Percentiles rank a stretch among this genome's conserved stretches.
These are phyloP conservation scores for Podospora appendiculata DNA, from an alignment of 495 filamentous ascomycete genomes.

Conservation along the genomic window DNA sequence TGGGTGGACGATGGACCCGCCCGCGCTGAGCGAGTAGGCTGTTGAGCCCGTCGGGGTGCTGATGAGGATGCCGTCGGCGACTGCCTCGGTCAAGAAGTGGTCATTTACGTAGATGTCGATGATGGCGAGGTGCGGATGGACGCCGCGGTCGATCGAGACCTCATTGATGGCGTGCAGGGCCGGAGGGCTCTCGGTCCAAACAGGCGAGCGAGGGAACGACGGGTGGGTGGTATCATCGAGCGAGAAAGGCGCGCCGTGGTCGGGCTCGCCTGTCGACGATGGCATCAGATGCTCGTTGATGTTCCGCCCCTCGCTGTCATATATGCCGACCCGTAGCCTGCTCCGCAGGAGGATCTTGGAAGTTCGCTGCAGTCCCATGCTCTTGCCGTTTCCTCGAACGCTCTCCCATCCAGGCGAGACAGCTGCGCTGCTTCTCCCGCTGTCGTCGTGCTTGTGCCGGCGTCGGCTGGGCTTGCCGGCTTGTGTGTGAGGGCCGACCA, in stretches of 20 bases:
- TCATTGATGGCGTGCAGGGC: conserved; percentile 89
- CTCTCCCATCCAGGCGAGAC: conserved; percentile 50
- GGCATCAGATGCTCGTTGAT: conserved; percentile 41
- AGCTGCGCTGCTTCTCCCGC: neutral
- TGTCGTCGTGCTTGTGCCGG: conserved; percentile 7
- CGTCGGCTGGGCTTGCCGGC: conserved; percentile 14
- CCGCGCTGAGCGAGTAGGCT: conserved; percentile 84
- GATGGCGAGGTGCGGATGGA: conserved; percentile 80
- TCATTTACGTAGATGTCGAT: conserved; percentile 81
- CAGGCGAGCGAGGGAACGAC: neutral
- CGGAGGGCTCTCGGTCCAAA: conserved; percentile 9
- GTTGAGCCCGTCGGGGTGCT: conserved; percentile 91
- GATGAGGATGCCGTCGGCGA: conserved; percentile 91
- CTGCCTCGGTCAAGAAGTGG: conserved; percentile 81
- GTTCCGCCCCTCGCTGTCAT: conserved; percentile 51
- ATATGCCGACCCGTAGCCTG: conserved; percentile 75
- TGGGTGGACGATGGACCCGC: conserved; percentile 93
- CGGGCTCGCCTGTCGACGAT: conserved; percentile 34
- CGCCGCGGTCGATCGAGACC: conserved; percentile 84
- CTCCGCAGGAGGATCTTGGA: conserved; percentile 80
- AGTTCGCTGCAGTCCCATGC: conserved; percentile 64
- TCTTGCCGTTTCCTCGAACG: conserved; percentile 73
- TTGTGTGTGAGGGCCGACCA: conserved; percentile 38
- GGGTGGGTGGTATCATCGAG: neutral
- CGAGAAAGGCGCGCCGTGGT: conserved; percentile 21